These are phyloP conservation scores for Trichoderma harzianum DNA, from an alignment of 2,329 filamentous ascomycete species.

Conservation along the genomic window DNA sequence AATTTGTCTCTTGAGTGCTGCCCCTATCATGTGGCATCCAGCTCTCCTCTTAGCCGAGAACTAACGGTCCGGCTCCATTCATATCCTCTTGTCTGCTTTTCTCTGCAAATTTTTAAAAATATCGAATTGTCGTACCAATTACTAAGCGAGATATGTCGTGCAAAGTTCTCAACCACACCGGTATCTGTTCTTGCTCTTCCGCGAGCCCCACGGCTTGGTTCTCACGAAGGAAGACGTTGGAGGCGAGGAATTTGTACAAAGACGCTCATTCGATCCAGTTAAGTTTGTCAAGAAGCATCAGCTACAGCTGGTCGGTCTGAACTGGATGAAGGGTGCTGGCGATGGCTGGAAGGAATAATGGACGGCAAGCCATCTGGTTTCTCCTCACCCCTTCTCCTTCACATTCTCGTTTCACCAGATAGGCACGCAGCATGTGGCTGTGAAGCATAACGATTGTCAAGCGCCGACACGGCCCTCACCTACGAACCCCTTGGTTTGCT, in stretches of 20 bases:
- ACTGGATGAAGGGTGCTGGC: conserved; percentile 46
- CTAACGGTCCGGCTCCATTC: not conserved
- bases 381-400: not conserved
- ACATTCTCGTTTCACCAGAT: not conserved
- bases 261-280: conserved; percentile 40
- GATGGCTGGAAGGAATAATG: conserved; percentile 40
- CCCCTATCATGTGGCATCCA: conserved; percentile 6
- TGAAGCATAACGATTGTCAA: conserved; percentile 5
- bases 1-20: not conserved
- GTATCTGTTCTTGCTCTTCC: conserved; percentile 45
- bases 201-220: conserved; percentile 35
- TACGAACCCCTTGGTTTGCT: conserved; percentile 11
- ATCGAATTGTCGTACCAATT: not conserved
- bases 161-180: conserved; percentile 46
- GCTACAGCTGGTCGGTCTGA: conserved; percentile 39
- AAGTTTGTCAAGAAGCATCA: conserved; percentile 39
- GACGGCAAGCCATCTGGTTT: not conserved
- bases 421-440: conserved; percentile 7
- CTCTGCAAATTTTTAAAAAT: not conserved
- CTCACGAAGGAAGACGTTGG: conserved; percentile 42
- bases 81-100: not conserved
- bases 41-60: not conserved
- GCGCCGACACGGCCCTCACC: not conserved
- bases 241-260: conserved; percentile 45
- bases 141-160: not conserved